phyloP scores from a whole-genome alignment of 1,284 basidiomycete species.

The Moesziomyces antarcticus region DNA sequence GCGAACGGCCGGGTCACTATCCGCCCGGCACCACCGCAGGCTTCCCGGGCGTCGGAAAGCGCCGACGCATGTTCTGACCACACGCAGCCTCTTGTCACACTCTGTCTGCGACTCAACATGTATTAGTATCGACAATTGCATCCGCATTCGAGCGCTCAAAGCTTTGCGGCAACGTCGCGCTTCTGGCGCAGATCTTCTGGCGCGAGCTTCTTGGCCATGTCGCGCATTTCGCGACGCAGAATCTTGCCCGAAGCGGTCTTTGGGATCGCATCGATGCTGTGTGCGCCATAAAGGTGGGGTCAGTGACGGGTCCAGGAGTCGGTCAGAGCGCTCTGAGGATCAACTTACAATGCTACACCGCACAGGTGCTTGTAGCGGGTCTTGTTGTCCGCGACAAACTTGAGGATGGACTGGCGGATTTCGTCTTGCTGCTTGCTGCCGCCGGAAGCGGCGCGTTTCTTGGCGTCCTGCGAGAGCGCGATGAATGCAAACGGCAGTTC shows the following conservation, averaged over 20 bases:
- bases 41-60: conserved; percentile 55
- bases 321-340: not conserved
- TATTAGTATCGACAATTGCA: not conserved
- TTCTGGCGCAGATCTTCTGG: conserved; percentile 31
- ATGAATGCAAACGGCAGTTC: conserved; percentile 81
- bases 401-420: conserved; percentile 40
- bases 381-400: conserved; percentile 79
- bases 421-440: conserved; percentile 66
- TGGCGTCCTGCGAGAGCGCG: conserved; percentile 72
- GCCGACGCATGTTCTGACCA: conserved; percentile 55
- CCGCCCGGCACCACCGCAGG: conserved; percentile 55
- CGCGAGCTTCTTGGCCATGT: conserved; percentile 48
- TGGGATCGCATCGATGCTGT: conserved; percentile 52
- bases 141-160: conserved; percentile 4
- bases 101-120: not conserved
- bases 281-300: not conserved
- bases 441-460: conserved; percentile 69
- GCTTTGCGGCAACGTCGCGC: conserved; percentile 27
- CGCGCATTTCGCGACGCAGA: conserved; percentile 50
- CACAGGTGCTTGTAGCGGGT: conserved; percentile 77
- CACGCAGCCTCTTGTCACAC: not conserved
- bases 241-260: conserved; percentile 59
- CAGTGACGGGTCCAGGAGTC: not conserved
- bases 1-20: conserved; percentile 70
- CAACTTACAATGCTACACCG: conserved; percentile 70